Conservation (phyloP, 169 alveolate species). For the Plasmodium fragile region DNA sequence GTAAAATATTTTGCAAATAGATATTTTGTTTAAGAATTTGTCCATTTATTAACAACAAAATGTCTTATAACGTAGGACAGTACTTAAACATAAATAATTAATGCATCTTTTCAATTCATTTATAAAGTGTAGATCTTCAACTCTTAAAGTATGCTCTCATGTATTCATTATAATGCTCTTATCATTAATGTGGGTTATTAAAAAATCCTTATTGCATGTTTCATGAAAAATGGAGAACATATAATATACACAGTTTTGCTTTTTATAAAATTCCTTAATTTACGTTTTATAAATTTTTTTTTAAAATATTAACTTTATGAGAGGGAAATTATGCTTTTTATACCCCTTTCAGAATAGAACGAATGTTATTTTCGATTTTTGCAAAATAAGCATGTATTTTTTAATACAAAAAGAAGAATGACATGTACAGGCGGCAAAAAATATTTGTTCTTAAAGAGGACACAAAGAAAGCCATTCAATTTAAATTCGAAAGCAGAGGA, state of each 20-base stretch:
- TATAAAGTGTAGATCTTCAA: conserved; percentile 11
- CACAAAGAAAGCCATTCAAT: background rate
- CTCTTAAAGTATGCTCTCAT: background rate
- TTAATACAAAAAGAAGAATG: background rate
- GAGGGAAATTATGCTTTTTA: background rate
- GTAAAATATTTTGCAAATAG: conserved; percentile 4
- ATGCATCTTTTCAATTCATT: background rate
- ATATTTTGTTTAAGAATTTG: background rate
- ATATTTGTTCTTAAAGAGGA: background rate
- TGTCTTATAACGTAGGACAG: background rate
- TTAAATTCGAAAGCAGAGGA: background rate
- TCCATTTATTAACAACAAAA: conserved; percentile 6
- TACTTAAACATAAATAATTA: background rate
- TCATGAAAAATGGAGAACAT: background rate
- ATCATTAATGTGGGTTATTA: background rate
- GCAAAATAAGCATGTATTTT: background rate
- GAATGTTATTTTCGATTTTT: background rate
- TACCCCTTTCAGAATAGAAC: background rate
- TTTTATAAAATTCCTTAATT: background rate
- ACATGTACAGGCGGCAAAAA: background rate
- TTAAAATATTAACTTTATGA: background rate
- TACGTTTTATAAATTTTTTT: background rate
- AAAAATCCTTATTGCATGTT: background rate
- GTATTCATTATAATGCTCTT: conserved; percentile 16
- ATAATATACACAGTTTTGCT: conserved; percentile 2